These are phyloP conservation scores for Cercospora sesami DNA, from an alignment of 2,329 filamentous ascomycete genomes.

Conservation along the genomic window DNA sequence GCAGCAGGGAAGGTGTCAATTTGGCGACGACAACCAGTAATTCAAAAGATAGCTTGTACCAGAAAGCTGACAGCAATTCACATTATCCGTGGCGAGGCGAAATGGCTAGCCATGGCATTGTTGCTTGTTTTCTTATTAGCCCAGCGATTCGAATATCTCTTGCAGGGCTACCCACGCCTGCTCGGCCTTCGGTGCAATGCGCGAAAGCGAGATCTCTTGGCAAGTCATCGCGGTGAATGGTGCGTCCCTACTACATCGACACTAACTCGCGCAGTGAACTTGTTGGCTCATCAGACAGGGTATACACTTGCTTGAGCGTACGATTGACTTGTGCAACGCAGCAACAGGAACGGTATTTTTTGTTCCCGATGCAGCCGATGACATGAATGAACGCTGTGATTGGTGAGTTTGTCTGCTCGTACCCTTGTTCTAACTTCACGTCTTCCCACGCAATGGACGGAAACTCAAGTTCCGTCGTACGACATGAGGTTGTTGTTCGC, in stretches of 20 bases:
- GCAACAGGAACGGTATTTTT: too few species aligned
- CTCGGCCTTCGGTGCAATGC: background rate
- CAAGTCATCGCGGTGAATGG: background rate
- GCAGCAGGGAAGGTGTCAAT: background rate
- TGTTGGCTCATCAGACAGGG: too few species aligned
- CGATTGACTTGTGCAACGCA: too few species aligned
- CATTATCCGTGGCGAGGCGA: background rate
- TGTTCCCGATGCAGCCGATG: background rate
- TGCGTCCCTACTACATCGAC: background rate
- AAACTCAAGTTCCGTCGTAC: background rate
- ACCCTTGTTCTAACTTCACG: background rate
- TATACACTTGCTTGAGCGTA: too few species aligned
- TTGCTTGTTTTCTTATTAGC: background rate
- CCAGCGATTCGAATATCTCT: background rate
- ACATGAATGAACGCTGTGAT: background rate
- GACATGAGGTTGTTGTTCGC: background rate
- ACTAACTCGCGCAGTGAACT: background rate
- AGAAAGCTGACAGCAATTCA: background rate
- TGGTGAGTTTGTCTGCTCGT: background rate
- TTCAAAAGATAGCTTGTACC: background rate
- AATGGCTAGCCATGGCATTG: background rate
- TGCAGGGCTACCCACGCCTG: background rate
- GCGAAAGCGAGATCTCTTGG: background rate
- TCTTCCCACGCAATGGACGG: background rate
- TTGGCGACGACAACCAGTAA: background rate